Evolutionary conservation across 805 yeast genomes (phyloP), one percentile per base, ranked within the genome.

Genomic region (Candida ovalis): DNA sequence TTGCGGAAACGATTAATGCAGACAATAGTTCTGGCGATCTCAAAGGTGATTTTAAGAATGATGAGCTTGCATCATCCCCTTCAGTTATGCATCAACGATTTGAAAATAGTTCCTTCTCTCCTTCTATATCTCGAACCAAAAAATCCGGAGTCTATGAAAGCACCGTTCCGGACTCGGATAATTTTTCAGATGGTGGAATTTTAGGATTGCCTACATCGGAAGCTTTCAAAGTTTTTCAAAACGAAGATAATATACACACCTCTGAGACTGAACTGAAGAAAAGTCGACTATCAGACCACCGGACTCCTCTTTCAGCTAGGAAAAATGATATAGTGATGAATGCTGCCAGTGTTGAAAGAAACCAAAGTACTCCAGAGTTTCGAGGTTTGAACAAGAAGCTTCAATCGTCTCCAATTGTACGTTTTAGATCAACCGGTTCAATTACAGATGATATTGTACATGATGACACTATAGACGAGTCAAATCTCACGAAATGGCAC

Each of bases 291-390:
- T 17, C 24, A 9, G 32, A 15, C 19, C 27, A 19, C 35, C 46
- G 38, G 24, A 38, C 38, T 27, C 46, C 41, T 18, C 30, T 32
- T n/a, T 42, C 39, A 15, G 21, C 36, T 2, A 18, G 18, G n/a
- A n/a, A 15, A 3, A 33, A 23, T 10, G 35, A 28, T 15, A 21
- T 15, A 10, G 17, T 30, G 3, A 24, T 41, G 17, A 33, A 23
- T 13, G 40, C 51, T 19, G 45, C 50, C 19, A 52, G 54, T 21
- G 23, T 52, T 6, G 44, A 54, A 12, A 52, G 45, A 32, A 50
- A 49, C 18, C 59, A 55, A 37, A 57, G 59, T 44, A 55, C 59
- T 3, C 59, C 59, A 1, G 61, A 51, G 43, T 18, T 39, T 10
- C 40, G 21, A 17, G 18, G 33, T 17, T 17, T 19, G 10, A 25